A percentile compares a stretch with the other conserved stretches of the same genome.
Conservation (phyloP, 2,329 filamentous ascomycete genomes). For the Cordyceps cicadae region DNA sequence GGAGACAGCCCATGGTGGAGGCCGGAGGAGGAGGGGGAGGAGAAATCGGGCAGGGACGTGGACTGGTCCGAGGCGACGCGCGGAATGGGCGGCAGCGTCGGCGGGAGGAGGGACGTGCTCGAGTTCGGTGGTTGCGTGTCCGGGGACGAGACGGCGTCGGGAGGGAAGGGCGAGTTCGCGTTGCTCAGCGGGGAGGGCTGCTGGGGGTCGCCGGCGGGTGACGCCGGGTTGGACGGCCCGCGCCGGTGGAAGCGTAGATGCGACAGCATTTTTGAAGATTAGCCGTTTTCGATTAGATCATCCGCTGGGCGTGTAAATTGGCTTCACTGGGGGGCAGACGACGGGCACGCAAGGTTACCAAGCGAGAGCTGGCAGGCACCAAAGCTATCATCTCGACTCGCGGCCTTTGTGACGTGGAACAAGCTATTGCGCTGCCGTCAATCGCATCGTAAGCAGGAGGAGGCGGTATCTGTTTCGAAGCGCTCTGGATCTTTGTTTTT, state of each 20-base stretch:
- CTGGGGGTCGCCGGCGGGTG: constrained; percentile 41
- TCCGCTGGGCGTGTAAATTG: not conserved
- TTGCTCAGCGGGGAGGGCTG: constrained; percentile 31
- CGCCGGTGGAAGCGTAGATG: constrained; percentile 52
- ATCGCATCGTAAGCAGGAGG: not conserved
- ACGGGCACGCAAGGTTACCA: not conserved
- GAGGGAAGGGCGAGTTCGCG: constrained; percentile 33
- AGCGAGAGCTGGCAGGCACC: not conserved
- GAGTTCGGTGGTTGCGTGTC: constrained; percentile 29
- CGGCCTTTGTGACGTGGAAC: not conserved
- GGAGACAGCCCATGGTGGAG: constrained; percentile 3
- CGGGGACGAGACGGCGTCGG: constrained; percentile 27
- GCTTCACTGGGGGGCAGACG: not conserved
- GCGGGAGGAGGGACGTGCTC: constrained; percentile 33
- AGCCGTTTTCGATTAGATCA: too few species aligned
- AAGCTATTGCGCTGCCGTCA: not conserved
- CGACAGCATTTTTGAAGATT: constrained; percentile 35
- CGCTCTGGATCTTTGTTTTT: not conserved
- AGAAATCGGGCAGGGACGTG: constrained; percentile 17
- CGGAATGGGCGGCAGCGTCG: constrained; percentile 42
- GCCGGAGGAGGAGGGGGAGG: not conserved
- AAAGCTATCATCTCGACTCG: not conserved
- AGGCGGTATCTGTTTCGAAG: not conserved
- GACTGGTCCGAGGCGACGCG: constrained; percentile 38
- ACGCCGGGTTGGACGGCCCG: constrained; percentile 47